Percentiles rank a stretch among this genome's conserved stretches.
These are phyloP conservation scores for Saksenaea oblongispora DNA, from an alignment of 371 early-diverging fungal species.

Conservation along the genomic window DNA sequence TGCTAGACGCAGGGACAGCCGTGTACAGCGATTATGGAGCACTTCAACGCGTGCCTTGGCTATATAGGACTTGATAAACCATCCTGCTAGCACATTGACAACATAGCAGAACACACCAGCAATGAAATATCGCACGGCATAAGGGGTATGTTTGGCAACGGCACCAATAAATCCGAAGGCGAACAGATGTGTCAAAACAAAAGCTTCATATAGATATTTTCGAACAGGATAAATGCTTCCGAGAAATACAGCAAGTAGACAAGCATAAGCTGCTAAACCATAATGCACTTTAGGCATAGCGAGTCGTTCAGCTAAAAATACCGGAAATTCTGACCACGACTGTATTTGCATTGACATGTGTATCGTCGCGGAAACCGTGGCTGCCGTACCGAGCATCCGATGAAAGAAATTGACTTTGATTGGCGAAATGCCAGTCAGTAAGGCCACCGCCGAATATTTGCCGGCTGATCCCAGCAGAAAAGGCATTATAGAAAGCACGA, in stretches of 20 bases:
- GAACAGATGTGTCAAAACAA: conserved; percentile 50
- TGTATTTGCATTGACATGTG: conserved; percentile 54
- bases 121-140: conserved; percentile 62
- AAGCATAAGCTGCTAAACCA: conserved; percentile 54
- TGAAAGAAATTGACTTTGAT: conserved; percentile 55
- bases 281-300: conserved; percentile 47
- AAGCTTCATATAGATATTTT: conserved; percentile 47
- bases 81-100: conserved; percentile 53
- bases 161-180: conserved; percentile 53
- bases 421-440: conserved; percentile 57
- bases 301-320: conserved; percentile 40
- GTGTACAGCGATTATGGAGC: conserved; percentile 45
- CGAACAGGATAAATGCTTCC: conserved; percentile 56
- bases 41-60: conserved; percentile 50
- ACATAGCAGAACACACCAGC: conserved; percentile 51
- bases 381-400: conserved; percentile 46
- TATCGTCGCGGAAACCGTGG: conserved; percentile 49
- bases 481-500: conserved; percentile 53
- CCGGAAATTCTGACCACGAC: conserved; percentile 51
- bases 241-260: conserved; percentile 50
- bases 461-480: conserved; percentile 60
- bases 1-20: conserved; percentile 42
- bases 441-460: conserved; percentile 54
- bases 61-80: conserved; percentile 54
- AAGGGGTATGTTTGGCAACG: conserved; percentile 58